A percentile compares a stretch with the other conserved stretches of the same genome.
Conservation (phyloP, 2,329 filamentous ascomycete species). For the Ophiostoma montium region DNA sequence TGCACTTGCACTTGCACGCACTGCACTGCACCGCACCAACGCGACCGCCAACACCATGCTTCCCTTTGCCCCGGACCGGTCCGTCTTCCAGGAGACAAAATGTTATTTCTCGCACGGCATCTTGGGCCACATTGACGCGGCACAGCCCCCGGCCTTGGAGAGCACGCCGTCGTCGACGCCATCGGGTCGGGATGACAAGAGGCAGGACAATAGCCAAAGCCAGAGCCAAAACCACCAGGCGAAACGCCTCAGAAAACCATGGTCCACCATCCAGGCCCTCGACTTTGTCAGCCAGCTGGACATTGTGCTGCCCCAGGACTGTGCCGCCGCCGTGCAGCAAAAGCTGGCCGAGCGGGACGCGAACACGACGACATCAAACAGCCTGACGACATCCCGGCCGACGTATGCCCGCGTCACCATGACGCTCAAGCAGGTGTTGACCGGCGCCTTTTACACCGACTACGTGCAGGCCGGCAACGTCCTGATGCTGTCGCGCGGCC, state of each 20-base stretch:
- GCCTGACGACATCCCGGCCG: slow-evolving; percentile 19
- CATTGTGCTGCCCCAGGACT: slow-evolving; percentile 53
- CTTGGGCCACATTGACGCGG: slow-evolving; percentile 55
- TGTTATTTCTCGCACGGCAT: slow-evolving; percentile 59
- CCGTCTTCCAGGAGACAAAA: slow-evolving; percentile 45
- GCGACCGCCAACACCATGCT: slow-evolving; percentile 25
- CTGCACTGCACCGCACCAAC: background rate
- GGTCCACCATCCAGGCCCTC: slow-evolving; percentile 50
- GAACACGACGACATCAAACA: background rate
- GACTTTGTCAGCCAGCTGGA: slow-evolving; percentile 48
- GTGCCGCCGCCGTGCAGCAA: slow-evolving; percentile 37
- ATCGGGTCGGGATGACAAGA: background rate
- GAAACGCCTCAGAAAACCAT: slow-evolving; percentile 51
- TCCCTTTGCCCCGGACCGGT: slow-evolving; percentile 25
- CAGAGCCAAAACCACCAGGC: background rate
- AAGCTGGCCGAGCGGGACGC: slow-evolving; percentile 28
- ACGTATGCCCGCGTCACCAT: slow-evolving; percentile 57
- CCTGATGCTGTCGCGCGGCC: slow-evolving; percentile 71
- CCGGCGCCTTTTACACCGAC: slow-evolving; percentile 63
- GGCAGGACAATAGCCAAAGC: background rate
- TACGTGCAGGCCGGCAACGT: slow-evolving; percentile 74
- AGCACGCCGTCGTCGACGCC: background rate
- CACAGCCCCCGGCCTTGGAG: slow-evolving; percentile 47
- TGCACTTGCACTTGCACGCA: background rate
- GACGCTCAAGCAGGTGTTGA: slow-evolving; percentile 56